Evolutionary conservation across 805 yeast genomes (phyloP).

Genomic region (Pichia thaimueangensis): DNA sequence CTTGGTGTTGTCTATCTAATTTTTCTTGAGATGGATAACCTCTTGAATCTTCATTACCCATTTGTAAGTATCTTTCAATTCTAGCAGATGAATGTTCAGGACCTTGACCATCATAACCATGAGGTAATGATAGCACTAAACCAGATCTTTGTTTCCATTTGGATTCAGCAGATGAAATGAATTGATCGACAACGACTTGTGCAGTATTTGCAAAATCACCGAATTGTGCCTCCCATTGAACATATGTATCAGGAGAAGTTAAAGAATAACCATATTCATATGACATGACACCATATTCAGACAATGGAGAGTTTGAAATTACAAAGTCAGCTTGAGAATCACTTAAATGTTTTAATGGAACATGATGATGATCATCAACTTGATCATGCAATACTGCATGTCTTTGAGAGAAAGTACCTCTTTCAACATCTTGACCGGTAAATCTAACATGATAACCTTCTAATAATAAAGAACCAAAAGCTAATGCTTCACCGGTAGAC

Average conservation of each 20-base stretch:
- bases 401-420: slow-evolving; percentile 99
- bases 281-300: slow-evolving; percentile 99
- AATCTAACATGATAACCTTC: slow-evolving; percentile 97
- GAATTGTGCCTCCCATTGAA: slow-evolving; percentile 99
- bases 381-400: slow-evolving; percentile 98
- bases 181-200: slow-evolving; percentile 95
- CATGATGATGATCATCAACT: slow-evolving; percentile 70
- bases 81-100: slow-evolving; percentile 99
- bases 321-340: slow-evolving; percentile 81
- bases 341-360: slow-evolving; percentile 76
- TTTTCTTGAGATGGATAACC: slow-evolving; percentile 84
- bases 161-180: slow-evolving; percentile 92
- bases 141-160: slow-evolving; percentile 99
- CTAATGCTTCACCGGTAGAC: slow-evolving; percentile 99
- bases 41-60: slow-evolving; percentile 95
- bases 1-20: slow-evolving; percentile 96
- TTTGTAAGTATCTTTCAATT: slow-evolving; percentile 91
- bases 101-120: slow-evolving; percentile 99
- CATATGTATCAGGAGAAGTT: slow-evolving; percentile 94
- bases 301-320: slow-evolving; percentile 89
- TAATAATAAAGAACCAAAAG: slow-evolving; percentile 82
- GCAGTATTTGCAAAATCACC: slow-evolving; percentile 99
- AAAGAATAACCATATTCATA: slow-evolving; percentile 98
- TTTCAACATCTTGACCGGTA: slow-evolving; percentile 99
- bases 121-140: slow-evolving; percentile 89